Conservation (phyloP, 345 rosid genomes). For the Cardiospermum halicacabum region DNA sequence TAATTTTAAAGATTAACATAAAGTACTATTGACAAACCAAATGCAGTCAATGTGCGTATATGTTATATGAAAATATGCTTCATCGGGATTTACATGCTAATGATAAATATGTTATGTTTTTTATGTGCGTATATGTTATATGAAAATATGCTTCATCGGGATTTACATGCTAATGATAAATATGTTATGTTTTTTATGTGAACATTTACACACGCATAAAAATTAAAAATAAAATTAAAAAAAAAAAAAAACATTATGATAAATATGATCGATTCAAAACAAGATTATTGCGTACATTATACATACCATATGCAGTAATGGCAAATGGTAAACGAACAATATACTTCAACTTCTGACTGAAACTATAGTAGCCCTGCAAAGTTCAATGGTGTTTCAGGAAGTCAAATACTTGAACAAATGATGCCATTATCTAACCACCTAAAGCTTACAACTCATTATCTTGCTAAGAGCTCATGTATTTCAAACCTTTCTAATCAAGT, state of each 20-base stretch:
- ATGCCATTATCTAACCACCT: neutral
- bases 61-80: neutral
- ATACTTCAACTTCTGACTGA: conserved; percentile 97
- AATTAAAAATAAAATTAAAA: neutral
- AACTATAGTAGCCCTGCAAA: conserved; percentile 88
- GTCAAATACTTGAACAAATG: conserved; percentile 1
- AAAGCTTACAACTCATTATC: neutral
- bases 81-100: neutral
- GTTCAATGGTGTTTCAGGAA: conserved; percentile 13
- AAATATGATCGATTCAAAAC: conserved; percentile 5
- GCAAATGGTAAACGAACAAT: conserved; percentile 89
- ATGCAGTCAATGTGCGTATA: neutral
- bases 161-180: neutral
- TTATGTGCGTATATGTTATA: neutral
- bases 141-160: neutral
- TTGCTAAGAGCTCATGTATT: neutral
- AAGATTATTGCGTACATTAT: conserved; percentile 8
- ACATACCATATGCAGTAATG: conserved; percentile 74
- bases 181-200: neutral
- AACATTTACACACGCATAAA: neutral
- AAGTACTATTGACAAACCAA: neutral
- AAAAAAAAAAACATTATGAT: neutral
- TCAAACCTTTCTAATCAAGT: neutral
- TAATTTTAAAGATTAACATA: conserved; percentile 3
- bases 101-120: neutral